Evolutionary conservation across 768 basidiomycete species (phyloP), one percentile per base, ranked within the genome.

Genomic region (Suillus tomentosus): DNA sequence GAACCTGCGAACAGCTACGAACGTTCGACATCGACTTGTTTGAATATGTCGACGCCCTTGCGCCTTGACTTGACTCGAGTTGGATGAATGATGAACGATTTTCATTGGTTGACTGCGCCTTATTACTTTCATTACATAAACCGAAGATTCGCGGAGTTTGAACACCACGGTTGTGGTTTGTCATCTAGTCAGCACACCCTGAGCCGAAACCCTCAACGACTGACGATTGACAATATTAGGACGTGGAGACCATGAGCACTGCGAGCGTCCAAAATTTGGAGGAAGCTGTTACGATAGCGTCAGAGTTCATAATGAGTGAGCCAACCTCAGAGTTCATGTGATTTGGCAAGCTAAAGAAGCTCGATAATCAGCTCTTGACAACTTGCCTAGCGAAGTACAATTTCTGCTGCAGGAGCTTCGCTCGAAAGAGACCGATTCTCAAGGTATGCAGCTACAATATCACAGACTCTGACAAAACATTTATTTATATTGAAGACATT

Each of bases 271-370:
- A 76, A 43, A 79, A 76, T 63, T 72, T 83, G 65, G 83, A 84
- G 69, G 83, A 84, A 59, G 83, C 84, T 15, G 82, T 82, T 6
- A 68, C 74, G 17, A 78, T 85, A 50, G 81, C 84, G 27, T 77
- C 82, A 24, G 83, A 84, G 65, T 84, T 79, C 67, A 79, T 84
- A 15, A 75, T 77, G 10, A 82, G 83, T 83, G 53, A 71, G 84
- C 72, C 1, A 14, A 4, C 3, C 47, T 13, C n/a, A 11, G 15
- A 14, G 39, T 42, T 19, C 9, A 42, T 58, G 6, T 22, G 17
- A 11, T 27, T 13, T 24, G 27, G 10, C 39, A 42, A 27, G 40
- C 40, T 58, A 19, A 58, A 31, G 10, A 27, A 19, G 10, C 19
- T 58, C 53, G n/a, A 54, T n/a, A 31, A 57, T 19, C 66, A 84